Percentiles rank a stretch among this genome's conserved stretches.
These are phyloP conservation scores for Fraxinus americana DNA, from an alignment of 257 asterid species.

Conservation along the genomic window DNA sequence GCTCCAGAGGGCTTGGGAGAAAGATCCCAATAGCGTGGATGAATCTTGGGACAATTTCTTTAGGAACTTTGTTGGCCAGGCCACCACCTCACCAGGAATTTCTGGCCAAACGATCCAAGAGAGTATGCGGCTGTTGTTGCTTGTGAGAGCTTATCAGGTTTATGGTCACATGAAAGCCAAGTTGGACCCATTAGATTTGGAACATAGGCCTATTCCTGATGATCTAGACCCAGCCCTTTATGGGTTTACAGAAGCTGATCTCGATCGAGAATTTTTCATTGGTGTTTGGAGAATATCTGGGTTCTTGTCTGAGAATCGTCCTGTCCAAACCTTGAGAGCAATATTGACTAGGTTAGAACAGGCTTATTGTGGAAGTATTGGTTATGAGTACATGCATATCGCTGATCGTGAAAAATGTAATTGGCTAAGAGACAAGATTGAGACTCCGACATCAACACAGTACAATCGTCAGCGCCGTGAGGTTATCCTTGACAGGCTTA, in stretches of 20 bases:
- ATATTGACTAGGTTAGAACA: conserved; percentile 90
- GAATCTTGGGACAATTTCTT: conserved; percentile 98
- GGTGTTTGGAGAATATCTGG: conserved; percentile 97
- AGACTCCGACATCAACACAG: conserved; percentile 77
- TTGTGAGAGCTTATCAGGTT: conserved; percentile 94
- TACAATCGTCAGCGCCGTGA: conserved; percentile 77
- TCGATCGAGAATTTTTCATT: conserved; percentile 88
- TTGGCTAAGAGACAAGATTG: conserved; percentile 96
- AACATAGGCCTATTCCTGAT: conserved; percentile 74
- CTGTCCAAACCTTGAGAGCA: conserved; percentile 86
- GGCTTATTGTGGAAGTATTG: conserved; percentile 93
- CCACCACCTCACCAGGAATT: conserved; percentile 87
- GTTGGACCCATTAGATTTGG: conserved; percentile 83
- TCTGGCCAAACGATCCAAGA: conserved; percentile 99
- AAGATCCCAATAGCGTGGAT: conserved; percentile 90
- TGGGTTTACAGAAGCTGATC: conserved; percentile 94
- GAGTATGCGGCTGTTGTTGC: conserved; percentile 88
- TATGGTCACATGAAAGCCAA: conserved; percentile 96
- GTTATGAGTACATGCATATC: conserved; percentile 96
- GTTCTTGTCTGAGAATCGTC: conserved; percentile 95
- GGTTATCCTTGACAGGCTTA: conserved; percentile 91
- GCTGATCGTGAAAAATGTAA: conserved; percentile 90
- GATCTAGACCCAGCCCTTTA: conserved; percentile 83
- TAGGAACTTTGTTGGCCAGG: conserved; percentile 91
- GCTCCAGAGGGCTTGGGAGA: conserved; percentile 99